phyloP scores from a whole-genome alignment of 805 yeast species.

The Henningerozyma blattae region DNA sequence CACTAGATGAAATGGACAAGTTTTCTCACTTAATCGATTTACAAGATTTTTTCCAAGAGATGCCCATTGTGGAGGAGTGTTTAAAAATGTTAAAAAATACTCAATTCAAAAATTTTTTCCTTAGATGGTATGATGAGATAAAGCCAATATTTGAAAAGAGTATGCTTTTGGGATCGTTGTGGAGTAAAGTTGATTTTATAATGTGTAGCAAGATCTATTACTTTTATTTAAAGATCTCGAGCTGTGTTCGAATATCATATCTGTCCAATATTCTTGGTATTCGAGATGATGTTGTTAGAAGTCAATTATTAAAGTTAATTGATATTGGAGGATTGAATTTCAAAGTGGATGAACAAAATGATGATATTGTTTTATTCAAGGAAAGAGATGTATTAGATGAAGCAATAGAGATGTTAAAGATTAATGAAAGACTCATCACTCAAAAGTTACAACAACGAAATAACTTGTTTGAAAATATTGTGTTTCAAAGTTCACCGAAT shows the following conservation, averaged over 20 bases:
- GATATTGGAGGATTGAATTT: constrained; percentile 13
- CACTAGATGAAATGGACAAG: constrained; percentile 18
- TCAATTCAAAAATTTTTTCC: constrained; percentile 13
- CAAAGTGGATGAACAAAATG: constrained; percentile 8
- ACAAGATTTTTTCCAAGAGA: constrained; percentile 5
- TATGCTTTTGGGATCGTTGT: constrained; percentile 9
- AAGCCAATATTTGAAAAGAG: constrained; percentile 8
- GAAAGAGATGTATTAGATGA: neutral
- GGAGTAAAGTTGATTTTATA: constrained; percentile 10
- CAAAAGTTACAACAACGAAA: neutral
- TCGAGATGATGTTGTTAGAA: constrained; percentile 6
- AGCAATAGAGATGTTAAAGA: too few species aligned
- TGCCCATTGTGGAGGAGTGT: constrained; percentile 8
- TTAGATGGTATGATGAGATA: constrained; percentile 15
- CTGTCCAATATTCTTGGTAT: constrained; percentile 15
- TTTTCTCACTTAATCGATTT: constrained; percentile 13
- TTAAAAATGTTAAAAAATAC: constrained; percentile 12
- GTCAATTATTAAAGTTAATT: constrained; percentile 12
- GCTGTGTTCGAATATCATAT: constrained; percentile 13
- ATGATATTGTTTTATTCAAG: neutral
- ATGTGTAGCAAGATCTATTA: constrained; percentile 19
- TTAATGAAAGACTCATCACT: neutral
- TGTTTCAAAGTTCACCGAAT: neutral
- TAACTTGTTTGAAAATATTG: neutral
- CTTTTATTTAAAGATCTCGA: constrained; percentile 19